Conservation (phyloP, 2,329 filamentous ascomycete species). For the Paracoccidioides lutzii region DNA sequence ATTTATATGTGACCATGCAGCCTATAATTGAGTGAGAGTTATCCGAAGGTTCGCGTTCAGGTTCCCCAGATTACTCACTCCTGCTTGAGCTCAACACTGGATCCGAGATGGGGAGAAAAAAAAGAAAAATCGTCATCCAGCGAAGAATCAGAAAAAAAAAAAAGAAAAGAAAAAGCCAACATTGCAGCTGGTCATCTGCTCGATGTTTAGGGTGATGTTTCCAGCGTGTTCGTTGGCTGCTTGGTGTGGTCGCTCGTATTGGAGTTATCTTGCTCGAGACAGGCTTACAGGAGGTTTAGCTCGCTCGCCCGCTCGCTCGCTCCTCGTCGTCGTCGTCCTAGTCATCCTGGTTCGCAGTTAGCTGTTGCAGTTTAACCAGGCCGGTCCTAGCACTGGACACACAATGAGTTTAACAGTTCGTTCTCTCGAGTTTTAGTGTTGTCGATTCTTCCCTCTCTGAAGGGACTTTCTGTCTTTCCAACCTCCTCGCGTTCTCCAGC, state of each 20-base stretch:
- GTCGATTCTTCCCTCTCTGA: not conserved
- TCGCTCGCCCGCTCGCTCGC: too few species aligned
- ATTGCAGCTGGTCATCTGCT: slow-evolving; percentile 3
- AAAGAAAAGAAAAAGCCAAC: not conserved
- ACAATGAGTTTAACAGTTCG: not conserved
- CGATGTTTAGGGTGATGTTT: not conserved
- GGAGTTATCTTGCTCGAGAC: not conserved
- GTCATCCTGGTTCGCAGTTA: too few species aligned
- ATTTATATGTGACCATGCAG: too few species aligned
- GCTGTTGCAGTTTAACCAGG: too few species aligned
- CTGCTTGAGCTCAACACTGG: too few species aligned
- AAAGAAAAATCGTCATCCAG: not conserved
- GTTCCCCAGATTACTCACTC: too few species aligned
- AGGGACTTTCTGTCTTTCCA: not conserved
- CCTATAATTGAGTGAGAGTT: too few species aligned
- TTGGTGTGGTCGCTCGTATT: not conserved
- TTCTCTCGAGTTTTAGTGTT: not conserved
- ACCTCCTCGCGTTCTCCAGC: not conserved
- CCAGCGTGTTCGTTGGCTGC: not conserved
- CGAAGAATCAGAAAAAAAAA: not conserved
- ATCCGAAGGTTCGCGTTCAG: too few species aligned
- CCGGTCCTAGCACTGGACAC: too few species aligned
- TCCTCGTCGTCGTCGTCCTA: not conserved
- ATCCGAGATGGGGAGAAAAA: too few species aligned
- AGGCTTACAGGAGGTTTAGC: not conserved